Evolutionary conservation across 495 filamentous ascomycete genomes (phyloP).

Genomic region (Apiosordaria backusii): DNA sequence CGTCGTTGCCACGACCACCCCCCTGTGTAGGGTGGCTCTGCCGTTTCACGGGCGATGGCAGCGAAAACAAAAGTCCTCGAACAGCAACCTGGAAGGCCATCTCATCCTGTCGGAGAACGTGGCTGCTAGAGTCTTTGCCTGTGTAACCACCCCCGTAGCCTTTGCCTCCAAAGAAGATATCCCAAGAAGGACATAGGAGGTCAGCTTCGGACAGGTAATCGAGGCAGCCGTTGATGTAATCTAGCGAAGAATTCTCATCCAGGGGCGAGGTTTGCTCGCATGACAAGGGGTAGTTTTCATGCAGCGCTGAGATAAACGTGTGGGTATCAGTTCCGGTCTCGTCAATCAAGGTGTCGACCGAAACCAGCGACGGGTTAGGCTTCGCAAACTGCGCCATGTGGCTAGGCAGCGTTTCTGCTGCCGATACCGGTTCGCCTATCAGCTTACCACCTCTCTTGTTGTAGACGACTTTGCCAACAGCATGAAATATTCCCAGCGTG

Average conservation of each 20-base stretch:
- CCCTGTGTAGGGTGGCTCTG: constrained; percentile 42
- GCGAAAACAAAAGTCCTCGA: constrained; percentile 73
- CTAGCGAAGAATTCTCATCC: constrained; percentile 52
- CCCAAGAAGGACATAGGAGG: constrained; percentile 61
- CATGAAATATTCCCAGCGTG: constrained; percentile 89
- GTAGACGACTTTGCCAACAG: constrained; percentile 90
- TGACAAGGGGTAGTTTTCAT: constrained; percentile 90
- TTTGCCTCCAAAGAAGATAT: constrained; percentile 50
- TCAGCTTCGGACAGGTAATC: constrained; percentile 86
- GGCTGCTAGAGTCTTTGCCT: constrained; percentile 55
- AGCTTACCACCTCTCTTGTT: constrained; percentile 69
- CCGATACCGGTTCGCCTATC: constrained; percentile 30
- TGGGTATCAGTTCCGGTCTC: constrained; percentile 85
- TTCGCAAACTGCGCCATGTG: constrained; percentile 61
- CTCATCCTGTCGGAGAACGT: constrained; percentile 82
- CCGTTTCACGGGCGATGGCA: constrained; percentile 82
- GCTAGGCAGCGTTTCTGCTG: constrained; percentile 51
- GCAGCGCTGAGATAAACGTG: constrained; percentile 86
- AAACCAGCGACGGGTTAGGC: constrained; percentile 64
- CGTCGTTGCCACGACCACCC: constrained; percentile 49
- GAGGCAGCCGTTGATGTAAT: constrained; percentile 69
- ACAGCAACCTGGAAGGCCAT: constrained; percentile 86
- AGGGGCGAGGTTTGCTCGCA: constrained; percentile 58
- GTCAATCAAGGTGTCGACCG: constrained; percentile 71
- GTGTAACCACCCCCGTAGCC: constrained; percentile 40